These are phyloP conservation scores for Syzygium syzygioides DNA, from an alignment of 441 rosid genomes.

Conservation along the genomic window DNA sequence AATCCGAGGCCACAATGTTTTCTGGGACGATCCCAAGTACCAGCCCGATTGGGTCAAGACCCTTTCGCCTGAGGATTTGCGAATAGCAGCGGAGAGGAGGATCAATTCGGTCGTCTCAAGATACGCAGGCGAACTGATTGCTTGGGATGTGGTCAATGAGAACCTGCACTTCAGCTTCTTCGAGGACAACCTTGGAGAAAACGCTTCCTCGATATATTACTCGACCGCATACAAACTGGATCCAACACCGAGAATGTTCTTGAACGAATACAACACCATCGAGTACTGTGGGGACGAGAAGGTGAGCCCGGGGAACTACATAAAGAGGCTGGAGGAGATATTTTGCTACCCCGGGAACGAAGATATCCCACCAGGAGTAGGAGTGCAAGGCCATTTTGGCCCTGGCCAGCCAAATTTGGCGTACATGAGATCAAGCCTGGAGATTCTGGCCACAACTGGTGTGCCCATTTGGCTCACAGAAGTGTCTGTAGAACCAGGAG, in stretches of 20 bases:
- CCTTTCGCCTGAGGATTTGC: constrained; percentile 27
- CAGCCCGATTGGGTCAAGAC: constrained; percentile 59
- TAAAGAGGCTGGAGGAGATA: constrained; percentile 39
- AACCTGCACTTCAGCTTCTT: constrained; percentile 66
- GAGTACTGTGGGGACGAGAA: constrained; percentile 32
- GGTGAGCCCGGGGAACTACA: constrained; percentile 28
- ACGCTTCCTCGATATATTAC: constrained; percentile 44
- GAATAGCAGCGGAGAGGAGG: constrained; percentile 34
- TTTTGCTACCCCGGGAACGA: constrained; percentile 35
- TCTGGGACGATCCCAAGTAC: constrained; percentile 60
- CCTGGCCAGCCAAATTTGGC: constrained; percentile 46
- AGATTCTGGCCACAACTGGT: constrained; percentile 46
- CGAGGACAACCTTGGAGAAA: constrained; percentile 55
- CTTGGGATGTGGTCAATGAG: constrained; percentile 90
- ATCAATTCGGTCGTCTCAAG: constrained; percentile 56
- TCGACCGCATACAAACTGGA: constrained; percentile 35
- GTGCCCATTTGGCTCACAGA: constrained; percentile 86
- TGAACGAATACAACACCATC: constrained; percentile 76
- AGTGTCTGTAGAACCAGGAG: constrained; percentile 39
- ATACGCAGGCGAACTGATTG: constrained; percentile 57
- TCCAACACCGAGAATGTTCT: constrained; percentile 42
- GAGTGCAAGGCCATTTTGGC: constrained; percentile 61
- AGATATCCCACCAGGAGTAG: constrained; percentile 38
- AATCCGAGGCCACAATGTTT: constrained; percentile 70
- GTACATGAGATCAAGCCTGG: constrained; percentile 65